Evolutionary conservation across 441 rosid genomes (phyloP).

Genomic region (Erysimum pusillum): DNA sequence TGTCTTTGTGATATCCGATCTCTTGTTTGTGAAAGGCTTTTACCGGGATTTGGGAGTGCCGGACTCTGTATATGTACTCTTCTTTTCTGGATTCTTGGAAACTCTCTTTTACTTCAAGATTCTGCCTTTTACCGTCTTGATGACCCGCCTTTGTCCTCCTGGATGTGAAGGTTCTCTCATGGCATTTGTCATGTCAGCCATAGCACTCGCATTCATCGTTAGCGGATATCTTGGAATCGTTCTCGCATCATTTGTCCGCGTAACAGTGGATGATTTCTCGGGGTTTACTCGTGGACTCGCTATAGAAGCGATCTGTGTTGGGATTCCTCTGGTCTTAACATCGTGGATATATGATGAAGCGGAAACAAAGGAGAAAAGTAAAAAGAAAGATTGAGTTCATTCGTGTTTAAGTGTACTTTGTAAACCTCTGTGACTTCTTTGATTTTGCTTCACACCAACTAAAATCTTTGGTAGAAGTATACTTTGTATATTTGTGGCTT

Average conservation of each 20-base stretch:
- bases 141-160: constrained; percentile 73
- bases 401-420: background rate
- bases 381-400: constrained; percentile 36
- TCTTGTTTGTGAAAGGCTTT: constrained; percentile 69
- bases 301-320: constrained; percentile 71
- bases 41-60: constrained; percentile 70
- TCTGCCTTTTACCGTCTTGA: constrained; percentile 77
- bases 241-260: constrained; percentile 67
- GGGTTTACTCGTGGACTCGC: constrained; percentile 66
- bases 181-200: constrained; percentile 86
- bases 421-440: background rate
- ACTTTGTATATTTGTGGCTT: background rate
- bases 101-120: constrained; percentile 75
- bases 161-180: constrained; percentile 94
- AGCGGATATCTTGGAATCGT: constrained; percentile 83
- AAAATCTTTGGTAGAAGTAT: background rate
- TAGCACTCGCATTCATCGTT: constrained; percentile 73
- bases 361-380: constrained; percentile 47
- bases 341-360: constrained; percentile 67
- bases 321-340: constrained; percentile 64
- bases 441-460: background rate
- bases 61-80: constrained; percentile 64
- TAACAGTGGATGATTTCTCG: constrained; percentile 69
- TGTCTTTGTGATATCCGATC: constrained; percentile 72
- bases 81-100: constrained; percentile 77